Percentiles rank a stretch among this genome's conserved stretches.
Evolutionary conservation across 2,329 filamentous ascomycete genomes (phyloP).

Genomic region (Pezicula neosporulosa): DNA sequence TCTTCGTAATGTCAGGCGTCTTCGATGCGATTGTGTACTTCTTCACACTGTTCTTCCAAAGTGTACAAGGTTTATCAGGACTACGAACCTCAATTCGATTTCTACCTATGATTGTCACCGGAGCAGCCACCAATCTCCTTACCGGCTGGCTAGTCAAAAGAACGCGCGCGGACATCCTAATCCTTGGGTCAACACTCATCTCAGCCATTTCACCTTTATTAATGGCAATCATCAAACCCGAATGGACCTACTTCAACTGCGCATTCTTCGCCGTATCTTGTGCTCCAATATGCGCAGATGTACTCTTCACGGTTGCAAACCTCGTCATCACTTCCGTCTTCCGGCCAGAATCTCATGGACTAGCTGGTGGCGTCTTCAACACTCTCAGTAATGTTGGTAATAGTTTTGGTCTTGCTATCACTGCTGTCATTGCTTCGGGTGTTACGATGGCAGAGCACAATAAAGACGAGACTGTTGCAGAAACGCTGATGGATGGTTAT

Average conservation of each 20-base stretch:
- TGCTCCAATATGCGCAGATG: slow-evolving; percentile 36
- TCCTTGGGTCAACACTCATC: slow-evolving; percentile 33
- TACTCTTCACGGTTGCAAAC: slow-evolving; percentile 53
- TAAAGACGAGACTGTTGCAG: slow-evolving; percentile 12
- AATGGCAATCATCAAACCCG: slow-evolving; percentile 40
- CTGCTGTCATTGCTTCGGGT: slow-evolving; percentile 43
- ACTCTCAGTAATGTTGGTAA: slow-evolving; percentile 53
- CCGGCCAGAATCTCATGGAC: slow-evolving; percentile 50
- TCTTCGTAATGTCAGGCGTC: slow-evolving; percentile 29
- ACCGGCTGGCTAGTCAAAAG: slow-evolving; percentile 43
- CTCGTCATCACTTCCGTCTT: slow-evolving; percentile 51
- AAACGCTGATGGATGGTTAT: slow-evolving; percentile 46
- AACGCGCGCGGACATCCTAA: slow-evolving; percentile 38
- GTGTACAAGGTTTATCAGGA: slow-evolving; percentile 12
- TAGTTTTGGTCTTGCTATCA: slow-evolving; percentile 47
- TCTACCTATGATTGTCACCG: slow-evolving; percentile 35
- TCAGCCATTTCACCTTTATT: slow-evolving; percentile 36
- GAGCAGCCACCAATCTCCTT: slow-evolving; percentile 37
- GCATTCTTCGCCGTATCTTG: slow-evolving; percentile 38
- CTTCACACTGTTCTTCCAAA: slow-evolving; percentile 23
- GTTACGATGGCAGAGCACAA: slow-evolving; percentile 37
- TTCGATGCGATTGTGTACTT: slow-evolving; percentile 27
- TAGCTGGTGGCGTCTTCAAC: slow-evolving; percentile 61
- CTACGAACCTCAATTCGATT: slow-evolving; percentile 33
- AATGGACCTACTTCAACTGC: slow-evolving; percentile 43